Evolutionary conservation across 2,329 filamentous ascomycete genomes (phyloP).

Genomic region (Meredithiella fracta): DNA sequence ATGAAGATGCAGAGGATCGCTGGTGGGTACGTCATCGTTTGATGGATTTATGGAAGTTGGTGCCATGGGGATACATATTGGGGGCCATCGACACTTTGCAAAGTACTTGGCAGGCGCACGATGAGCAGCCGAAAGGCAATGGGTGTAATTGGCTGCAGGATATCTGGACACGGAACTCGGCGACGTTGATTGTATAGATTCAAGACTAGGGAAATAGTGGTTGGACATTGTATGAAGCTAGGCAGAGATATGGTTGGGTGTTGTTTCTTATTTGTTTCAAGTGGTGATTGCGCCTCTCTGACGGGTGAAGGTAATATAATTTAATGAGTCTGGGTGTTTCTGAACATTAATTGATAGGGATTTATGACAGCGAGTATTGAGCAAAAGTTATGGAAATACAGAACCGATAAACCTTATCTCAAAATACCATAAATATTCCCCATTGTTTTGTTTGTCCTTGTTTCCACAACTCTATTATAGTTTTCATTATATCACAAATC

Average conservation of each 20-base stretch:
- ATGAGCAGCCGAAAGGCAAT: conserved; percentile 17
- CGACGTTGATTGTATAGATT: neutral
- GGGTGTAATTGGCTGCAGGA: conserved; percentile 27
- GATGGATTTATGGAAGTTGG: conserved; percentile 28
- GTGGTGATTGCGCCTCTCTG: too few species aligned
- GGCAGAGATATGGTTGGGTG: neutral
- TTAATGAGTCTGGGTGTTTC: too few species aligned
- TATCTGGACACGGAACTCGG: conserved; percentile 26
- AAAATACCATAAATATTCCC: too few species aligned
- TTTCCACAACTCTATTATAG: too few species aligned
- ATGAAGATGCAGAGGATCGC: conserved; percentile 29
- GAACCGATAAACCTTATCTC: too few species aligned
- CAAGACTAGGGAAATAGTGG: neutral
- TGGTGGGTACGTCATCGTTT: conserved; percentile 35
- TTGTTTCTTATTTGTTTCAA: neutral
- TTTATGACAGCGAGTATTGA: too few species aligned
- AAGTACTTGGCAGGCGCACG: conserved; percentile 30
- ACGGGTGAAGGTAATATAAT: too few species aligned
- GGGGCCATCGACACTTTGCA: conserved; percentile 33
- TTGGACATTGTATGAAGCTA: neutral
- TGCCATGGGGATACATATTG: conserved; percentile 35
- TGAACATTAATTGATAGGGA: too few species aligned
- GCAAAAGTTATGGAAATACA: too few species aligned
- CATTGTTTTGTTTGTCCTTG: too few species aligned
- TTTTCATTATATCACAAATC: too few species aligned